Percentiles rank a stretch among this genome's conserved stretches.
phyloP scores from a whole-genome alignment of 2,329 filamentous ascomycete species.

The Passalora sequoiae region DNA sequence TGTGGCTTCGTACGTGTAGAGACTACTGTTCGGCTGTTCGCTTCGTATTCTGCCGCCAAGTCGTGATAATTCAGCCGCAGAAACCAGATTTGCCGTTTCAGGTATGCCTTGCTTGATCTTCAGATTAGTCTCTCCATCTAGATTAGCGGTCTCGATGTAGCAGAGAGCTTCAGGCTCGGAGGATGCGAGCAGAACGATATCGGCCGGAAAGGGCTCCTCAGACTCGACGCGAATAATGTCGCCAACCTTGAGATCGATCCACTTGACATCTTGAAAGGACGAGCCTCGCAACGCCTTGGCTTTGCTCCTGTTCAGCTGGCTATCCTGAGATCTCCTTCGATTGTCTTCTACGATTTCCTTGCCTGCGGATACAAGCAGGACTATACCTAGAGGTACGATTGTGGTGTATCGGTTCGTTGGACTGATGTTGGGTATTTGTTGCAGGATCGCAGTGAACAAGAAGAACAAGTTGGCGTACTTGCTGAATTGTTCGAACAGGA shows the following conservation, averaged over 20 bases:
- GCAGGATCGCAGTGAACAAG: conserved; percentile 89
- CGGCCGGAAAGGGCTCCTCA: conserved; percentile 90
- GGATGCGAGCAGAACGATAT: conserved; percentile 84
- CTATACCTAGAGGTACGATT: conserved; percentile 85
- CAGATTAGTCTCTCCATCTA: conserved; percentile 95
- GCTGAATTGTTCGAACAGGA: conserved; percentile 95
- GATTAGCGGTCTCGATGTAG: conserved; percentile 96
- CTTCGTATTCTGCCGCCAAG: conserved; percentile 83
- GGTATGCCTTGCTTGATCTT: conserved; percentile 98
- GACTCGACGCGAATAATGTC: conserved; percentile 91
- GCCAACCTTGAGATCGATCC: conserved; percentile 88
- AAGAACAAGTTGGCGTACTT: conserved; percentile 99
- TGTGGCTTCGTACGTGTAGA: conserved; percentile 97
- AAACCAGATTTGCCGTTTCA: conserved; percentile 84
- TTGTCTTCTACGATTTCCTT: conserved; percentile 95
- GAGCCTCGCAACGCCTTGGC: conserved; percentile 78
- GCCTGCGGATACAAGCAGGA: conserved; percentile 86
- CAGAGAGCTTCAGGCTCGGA: conserved; percentile 96
- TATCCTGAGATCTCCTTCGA: conserved; percentile 81
- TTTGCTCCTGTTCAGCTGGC: conserved; percentile 79
- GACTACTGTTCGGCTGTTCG: conserved; percentile 94
- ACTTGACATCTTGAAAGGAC: conserved; percentile 78
- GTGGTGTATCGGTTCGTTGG: conserved; percentile 95
- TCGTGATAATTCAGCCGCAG: conserved; percentile 76
- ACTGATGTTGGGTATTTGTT: conserved; percentile 92